phyloP scores from a whole-genome alignment of 768 basidiomycete genomes.

The Calocera cornea region DNA sequence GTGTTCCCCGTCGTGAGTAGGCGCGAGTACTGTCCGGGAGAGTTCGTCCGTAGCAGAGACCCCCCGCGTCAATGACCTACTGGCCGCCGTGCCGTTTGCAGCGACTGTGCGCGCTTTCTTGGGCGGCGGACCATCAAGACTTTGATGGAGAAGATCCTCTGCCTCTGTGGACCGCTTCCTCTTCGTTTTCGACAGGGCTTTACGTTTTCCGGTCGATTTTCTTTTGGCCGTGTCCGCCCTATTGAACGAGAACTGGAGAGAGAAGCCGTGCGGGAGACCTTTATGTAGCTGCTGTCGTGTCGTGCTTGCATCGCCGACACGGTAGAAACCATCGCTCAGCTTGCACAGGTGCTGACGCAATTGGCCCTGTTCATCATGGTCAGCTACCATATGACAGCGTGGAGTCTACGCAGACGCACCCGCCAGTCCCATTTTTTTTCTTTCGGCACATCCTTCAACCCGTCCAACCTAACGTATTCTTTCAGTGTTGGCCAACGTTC shows the following conservation, averaged over 20 bases:
- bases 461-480: not conserved
- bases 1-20: too few species aligned
- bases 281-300: slow-evolving; percentile 7
- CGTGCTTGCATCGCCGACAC: slow-evolving; percentile 3
- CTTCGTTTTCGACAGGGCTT: too few species aligned
- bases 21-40: too few species aligned
- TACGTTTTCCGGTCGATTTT: too few species aligned
- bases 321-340: slow-evolving; percentile 11
- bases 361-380: not conserved
- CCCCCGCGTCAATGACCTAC: too few species aligned
- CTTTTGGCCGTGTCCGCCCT: too few species aligned
- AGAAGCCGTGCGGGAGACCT: slow-evolving; percentile 3
- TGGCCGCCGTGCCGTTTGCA: too few species aligned
- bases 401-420: not conserved
- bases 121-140: too few species aligned
- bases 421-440: not conserved
- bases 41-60: too few species aligned
- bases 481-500: not conserved
- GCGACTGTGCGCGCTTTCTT: too few species aligned
- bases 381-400: not conserved
- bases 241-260: not conserved
- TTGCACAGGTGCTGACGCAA: slow-evolving; percentile 8
- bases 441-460: not conserved
- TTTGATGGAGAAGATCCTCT: too few species aligned
- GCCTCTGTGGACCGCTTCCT: too few species aligned